These are phyloP conservation scores for Daldinia vernicosa DNA, from an alignment of 495 filamentous ascomycete genomes.

Conservation along the genomic window DNA sequence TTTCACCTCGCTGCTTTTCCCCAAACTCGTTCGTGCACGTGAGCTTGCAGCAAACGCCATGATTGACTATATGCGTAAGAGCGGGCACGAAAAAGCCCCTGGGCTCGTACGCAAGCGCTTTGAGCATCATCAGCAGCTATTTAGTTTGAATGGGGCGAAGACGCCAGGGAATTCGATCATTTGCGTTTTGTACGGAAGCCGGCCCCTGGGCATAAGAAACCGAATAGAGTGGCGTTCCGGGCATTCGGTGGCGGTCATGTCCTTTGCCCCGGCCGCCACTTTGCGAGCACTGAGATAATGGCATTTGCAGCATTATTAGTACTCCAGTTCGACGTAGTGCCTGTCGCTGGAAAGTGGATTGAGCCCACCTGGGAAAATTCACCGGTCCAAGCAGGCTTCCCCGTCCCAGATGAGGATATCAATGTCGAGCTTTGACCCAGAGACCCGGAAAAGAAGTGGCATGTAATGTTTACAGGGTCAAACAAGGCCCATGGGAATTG, in stretches of 20 bases:
- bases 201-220: conserved; percentile 22
- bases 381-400: conserved; percentile 31
- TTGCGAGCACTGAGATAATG: conserved; percentile 49
- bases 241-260: conserved; percentile 47
- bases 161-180: conserved; percentile 43
- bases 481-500: conserved; percentile 26
- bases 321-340: conserved; percentile 51
- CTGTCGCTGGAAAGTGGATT: conserved; percentile 33
- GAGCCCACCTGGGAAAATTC: conserved; percentile 39
- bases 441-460: conserved; percentile 25
- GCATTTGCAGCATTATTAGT: conserved; percentile 50
- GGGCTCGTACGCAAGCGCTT: conserved; percentile 27
- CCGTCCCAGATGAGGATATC: conserved; percentile 40
- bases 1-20: neutral
- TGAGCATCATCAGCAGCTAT: conserved; percentile 25
- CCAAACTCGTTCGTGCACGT: neutral
- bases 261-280: conserved; percentile 50
- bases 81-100: conserved; percentile 29
- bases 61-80: conserved; percentile 13
- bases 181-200: conserved; percentile 38
- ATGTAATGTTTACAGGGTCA: conserved; percentile 21
- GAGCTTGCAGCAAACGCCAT: conserved; percentile 1
- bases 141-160: conserved; percentile 43
- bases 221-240: conserved; percentile 46
- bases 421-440: conserved; percentile 31